A percentile compares a stretch with the other conserved stretches of the same genome.
Conservation (phyloP, 805 yeast genomes). For the Diddensiella caesifluorescens region DNA sequence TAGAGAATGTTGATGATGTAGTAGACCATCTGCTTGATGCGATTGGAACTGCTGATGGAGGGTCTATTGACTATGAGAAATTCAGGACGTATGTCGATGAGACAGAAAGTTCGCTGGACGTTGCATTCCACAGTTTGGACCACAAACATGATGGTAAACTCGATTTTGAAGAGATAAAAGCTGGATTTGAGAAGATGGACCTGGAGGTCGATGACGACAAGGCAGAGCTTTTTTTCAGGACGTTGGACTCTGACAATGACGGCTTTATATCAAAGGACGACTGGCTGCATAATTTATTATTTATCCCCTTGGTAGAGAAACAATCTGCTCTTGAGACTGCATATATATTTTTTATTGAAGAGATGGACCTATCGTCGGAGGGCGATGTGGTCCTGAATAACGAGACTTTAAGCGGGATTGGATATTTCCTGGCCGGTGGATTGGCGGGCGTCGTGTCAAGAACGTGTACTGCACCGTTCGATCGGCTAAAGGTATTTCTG, state of each 20-base stretch:
- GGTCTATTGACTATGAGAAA: constrained; percentile 46
- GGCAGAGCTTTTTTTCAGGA: constrained; percentile 51
- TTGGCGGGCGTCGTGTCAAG: constrained; percentile 92
- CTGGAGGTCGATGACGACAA: constrained; percentile 48
- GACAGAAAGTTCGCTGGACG: constrained; percentile 66
- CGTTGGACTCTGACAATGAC: constrained; percentile 48
- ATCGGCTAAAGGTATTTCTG: constrained; percentile 85
- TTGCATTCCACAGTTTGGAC: constrained; percentile 66
- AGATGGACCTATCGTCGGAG: constrained; percentile 76
- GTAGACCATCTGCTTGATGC: constrained; percentile 47
- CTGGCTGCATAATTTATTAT: constrained; percentile 73
- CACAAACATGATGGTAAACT: constrained; percentile 68
- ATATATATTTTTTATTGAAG: constrained; percentile 72
- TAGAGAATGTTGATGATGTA: constrained; percentile 45
- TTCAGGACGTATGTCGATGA: constrained; percentile 57
- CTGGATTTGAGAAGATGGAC: constrained; percentile 55
- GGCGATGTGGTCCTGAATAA: constrained; percentile 85
- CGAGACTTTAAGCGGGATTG: constrained; percentile 76
- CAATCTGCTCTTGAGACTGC: constrained; percentile 56
- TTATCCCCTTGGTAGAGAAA: constrained; percentile 63
- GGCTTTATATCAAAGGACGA: constrained; percentile 78
- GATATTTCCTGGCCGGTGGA: constrained; percentile 93
- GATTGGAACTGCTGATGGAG: constrained; percentile 31
- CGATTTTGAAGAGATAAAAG: constrained; percentile 57
- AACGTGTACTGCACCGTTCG: constrained; percentile 96